Base-by-base conservation (phyloP, 176 grass and related monocot genomes). In the Saccharum spontaneum region DNA sequence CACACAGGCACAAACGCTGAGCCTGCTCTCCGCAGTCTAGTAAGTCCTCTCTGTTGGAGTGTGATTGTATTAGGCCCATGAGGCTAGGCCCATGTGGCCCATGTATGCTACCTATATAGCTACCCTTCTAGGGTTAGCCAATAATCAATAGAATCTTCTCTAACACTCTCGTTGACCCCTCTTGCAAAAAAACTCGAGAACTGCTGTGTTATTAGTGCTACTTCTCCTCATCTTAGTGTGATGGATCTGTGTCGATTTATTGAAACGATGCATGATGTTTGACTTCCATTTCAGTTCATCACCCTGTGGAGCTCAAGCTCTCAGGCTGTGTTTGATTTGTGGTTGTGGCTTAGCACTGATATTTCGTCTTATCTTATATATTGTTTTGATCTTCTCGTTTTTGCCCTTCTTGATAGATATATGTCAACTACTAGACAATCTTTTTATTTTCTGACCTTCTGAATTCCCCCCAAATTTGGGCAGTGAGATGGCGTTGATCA, bases 401-500 rank as follows among this genome's bases (percentile, higher is more conserved):
- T 64, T 64, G 24, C 11, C 9, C 61, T 64, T 31, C 61, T 64
- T 30, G 12, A 64, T 24, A 64, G 24, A 64, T 28, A 30, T 30
- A 28, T 63, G 10, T 1, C n/a, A 26, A 63, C 60, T 2, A 28
- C 1, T 13, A 64, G 1, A 64, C 61, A 64, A 64, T 30, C 30
- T 5, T 23, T 4, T 62, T 28, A 28, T 28, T 60, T 14, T 23
- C 22, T 64, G 5, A 24, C 61, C 62, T 65, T 65, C 62, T 65
- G 24, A 31, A 65, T 65, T 65, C 31, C 5, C 62, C 33, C 4
- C 0, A 13, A 24, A 26, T 67, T 73, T 49, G 44, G 13, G 60
- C 78, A 82, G 71, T 70, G 84, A 86, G 33, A 95, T 95, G 93
- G 90, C 69, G 82, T 15, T 79, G 79, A 86, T 98, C 15, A 95